Base-by-base conservation (phyloP, 306 rosid species). In the Quercus mongolica region DNA sequence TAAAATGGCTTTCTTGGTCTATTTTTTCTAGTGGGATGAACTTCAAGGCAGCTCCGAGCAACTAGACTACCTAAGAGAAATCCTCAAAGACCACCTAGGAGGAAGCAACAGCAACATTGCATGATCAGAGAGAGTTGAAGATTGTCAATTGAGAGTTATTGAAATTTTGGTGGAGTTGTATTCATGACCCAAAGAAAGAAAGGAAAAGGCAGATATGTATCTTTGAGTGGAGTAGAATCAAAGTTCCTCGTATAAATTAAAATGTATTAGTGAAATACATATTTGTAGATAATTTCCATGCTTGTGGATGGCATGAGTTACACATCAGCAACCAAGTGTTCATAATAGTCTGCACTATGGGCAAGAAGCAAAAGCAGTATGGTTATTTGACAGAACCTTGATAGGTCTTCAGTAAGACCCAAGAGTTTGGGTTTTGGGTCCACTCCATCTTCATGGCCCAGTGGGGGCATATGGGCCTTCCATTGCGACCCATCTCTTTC, bases 1-100 rank as follows among this genome's bases (percentile, higher is more conserved):
- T 71, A 69, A 70, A 28, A 54, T 67, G 72, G 72, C 49, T 35
- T 67, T 35, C 26, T 19, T 55, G 55, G 68, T 74, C 31, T 70
- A 9, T 83, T 72, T 82, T 57, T 57, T 88, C 85, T 69, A 94
- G 98, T 94, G 98, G 98, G 98, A 91, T 82, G 98, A 88, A 62
- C 87, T 84, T 74, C 91, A 90, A 82, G 99, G 99, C 55, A 86
- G 80, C 71, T 80, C 76, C 9, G 86, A 90, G 84, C 97, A 92
- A 75, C 68, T 78, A 15, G 90, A 86, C 73, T 87, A 91, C 80
- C 91, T 94, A 28, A 90, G 95, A 84, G 83, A 75, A 81, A 84
- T 91, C 80, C 89, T 94, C 73, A 80, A 89, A 82, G 70, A 88
- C 21, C 83, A 85, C 87, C 10, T 88, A 26, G 83, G 76, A 31